Base-by-base conservation (phyloP, 2,329 filamentous ascomycete species). In the Ophiostoma quercus region DNA sequence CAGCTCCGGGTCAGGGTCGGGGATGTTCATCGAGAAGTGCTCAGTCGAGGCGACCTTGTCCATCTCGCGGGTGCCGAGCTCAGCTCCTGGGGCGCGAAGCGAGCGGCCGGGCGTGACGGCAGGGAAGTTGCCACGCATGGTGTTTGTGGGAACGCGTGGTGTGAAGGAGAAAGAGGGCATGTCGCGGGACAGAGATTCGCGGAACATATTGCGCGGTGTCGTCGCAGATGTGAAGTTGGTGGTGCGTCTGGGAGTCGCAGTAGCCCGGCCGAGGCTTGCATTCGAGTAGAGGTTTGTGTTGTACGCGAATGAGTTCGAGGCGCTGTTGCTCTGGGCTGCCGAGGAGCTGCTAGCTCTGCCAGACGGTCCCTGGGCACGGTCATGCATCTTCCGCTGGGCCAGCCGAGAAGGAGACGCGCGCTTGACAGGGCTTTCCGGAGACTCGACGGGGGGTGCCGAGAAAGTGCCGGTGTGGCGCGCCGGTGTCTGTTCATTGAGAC, bases 21-120 rank as follows among this genome's bases (percentile, higher is more conserved):
- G 80, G 71, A 88, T 88, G 74, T 84, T 84, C 84, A 87, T 84
- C 37, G 81, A 77, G 74, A 88, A 88, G 19, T 85, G 80, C 63
- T 87, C 84, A 72, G 81, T 82, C 22, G 83, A 81, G 1, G 80
- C 76, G 6, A 82, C 80, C 75, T 82, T 83, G 34, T 82, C 79
- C 79, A 87, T 79, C 70, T 83, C 84, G 51, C 82, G 82, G 29
- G 82, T 80, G 5, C 80, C 82, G 67, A 80, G 80, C 75, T 85
- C 82, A 39, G 80, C 79, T 1, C 80, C 82, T 1, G 80, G 80
- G 70, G 81, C 81, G 65, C 83, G 81, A 67, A 80, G 80, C 1
- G 72, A 81, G 72, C 74, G 80, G 75, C 75, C 82, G 25, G 83
- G 82, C 1, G 83, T 84, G 54, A 78, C 77, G 67, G 79, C 81